Evolutionary conservation across 75 land plant genomes (phyloP).

Genomic region (Pinus tabuliformis): DNA sequence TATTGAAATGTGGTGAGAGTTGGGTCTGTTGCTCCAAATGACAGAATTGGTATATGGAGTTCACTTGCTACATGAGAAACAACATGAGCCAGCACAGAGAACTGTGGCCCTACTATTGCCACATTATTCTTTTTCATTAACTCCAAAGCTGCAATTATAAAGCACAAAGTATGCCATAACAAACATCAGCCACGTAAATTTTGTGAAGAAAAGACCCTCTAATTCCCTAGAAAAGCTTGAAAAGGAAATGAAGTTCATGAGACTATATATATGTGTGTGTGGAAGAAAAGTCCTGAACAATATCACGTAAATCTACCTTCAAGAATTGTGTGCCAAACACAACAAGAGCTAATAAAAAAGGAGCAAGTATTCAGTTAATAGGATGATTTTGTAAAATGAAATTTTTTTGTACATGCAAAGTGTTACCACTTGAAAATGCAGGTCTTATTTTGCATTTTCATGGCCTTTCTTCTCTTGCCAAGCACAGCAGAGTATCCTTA

Average conservation of each 20-base stretch:
- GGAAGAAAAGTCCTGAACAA: no score
- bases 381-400: no score
- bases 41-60: constrained; percentile 66
- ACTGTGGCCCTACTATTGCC: constrained; percentile 73
- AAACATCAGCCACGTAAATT: constrained; percentile 1
- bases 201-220: not conserved
- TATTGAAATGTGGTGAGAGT: constrained; percentile 60
- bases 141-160: constrained; percentile 55
- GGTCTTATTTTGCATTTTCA: no score
- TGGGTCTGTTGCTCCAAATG: constrained; percentile 80
- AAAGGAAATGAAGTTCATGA: no score
- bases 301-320: not conserved
- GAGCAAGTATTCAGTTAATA: no score
- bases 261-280: no score
- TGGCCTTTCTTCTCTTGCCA: no score
- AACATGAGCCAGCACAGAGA: constrained; percentile 69
- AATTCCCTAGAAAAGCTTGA: not conserved
- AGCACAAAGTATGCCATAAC: not conserved
- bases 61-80: constrained; percentile 64
- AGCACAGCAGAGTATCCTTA: no score
- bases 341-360: no score
- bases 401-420: no score
- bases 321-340: not conserved
- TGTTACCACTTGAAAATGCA: no score
- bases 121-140: constrained; percentile 55